Percentiles rank a stretch among this genome's conserved stretches.
Evolutionary conservation across 495 filamentous ascomycete species (phyloP).

Genomic region (Bathelium albidoporum): DNA sequence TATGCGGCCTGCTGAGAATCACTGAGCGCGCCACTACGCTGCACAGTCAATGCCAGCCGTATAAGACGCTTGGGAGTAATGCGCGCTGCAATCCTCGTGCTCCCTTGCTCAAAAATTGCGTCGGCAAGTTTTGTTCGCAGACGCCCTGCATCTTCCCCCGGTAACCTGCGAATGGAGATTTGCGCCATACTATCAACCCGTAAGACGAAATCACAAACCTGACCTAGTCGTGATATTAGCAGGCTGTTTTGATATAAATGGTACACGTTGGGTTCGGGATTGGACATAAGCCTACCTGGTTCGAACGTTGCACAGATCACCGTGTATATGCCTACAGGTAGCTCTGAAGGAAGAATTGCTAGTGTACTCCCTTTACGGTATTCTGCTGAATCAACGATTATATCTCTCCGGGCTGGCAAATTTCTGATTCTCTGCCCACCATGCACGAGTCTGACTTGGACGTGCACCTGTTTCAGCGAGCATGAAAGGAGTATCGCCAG

Average conservation of each 20-base stretch:
- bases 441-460: constrained; percentile 79
- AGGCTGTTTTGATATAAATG: too few species aligned
- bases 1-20: constrained; percentile 25
- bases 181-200: constrained; percentile 52
- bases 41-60: constrained; percentile 13
- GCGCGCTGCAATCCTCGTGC: constrained; percentile 23
- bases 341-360: constrained; percentile 41
- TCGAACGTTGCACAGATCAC: constrained; percentile 85
- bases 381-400: constrained; percentile 69
- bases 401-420: constrained; percentile 42
- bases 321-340: constrained; percentile 67
- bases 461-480: constrained; percentile 45
- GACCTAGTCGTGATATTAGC: constrained; percentile 71
- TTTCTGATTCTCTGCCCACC: constrained; percentile 60
- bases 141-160: constrained; percentile 58
- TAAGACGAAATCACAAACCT: constrained; percentile 64
- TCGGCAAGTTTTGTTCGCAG: constrained; percentile 28
- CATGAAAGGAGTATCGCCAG: constrained; percentile 65
- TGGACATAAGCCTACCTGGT: constrained; percentile 31
- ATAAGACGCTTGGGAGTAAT: constrained; percentile 19
- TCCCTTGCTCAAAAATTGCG: constrained; percentile 18
- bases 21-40: constrained; percentile 26
- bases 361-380: constrained; percentile 71
- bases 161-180: constrained; percentile 44
- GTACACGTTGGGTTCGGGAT: too few species aligned